A percentile compares a stretch with the other conserved stretches of the same genome.
Conservation (phyloP, 805 yeast species). For the Lipomyces anomalus region DNA sequence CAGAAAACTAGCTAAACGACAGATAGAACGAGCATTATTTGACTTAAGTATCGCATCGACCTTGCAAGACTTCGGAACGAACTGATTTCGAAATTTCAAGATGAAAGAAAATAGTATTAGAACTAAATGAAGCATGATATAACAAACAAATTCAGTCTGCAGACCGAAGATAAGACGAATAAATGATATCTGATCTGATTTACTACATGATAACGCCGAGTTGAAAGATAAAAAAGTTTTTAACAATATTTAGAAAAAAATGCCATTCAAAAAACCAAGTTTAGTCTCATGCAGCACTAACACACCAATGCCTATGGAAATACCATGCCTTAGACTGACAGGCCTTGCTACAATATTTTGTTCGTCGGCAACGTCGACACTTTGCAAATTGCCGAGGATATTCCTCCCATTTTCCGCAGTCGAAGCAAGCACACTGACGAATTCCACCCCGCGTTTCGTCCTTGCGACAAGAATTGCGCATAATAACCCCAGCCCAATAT, state of each 20-base stretch:
- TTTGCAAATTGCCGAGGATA: slow-evolving; percentile 89
- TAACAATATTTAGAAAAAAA: too few relatives aligned
- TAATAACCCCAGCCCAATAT: slow-evolving; percentile 97
- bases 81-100: too few relatives aligned
- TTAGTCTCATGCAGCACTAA: too few relatives aligned
- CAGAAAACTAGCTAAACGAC: too few relatives aligned
- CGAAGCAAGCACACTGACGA: slow-evolving; percentile 89
- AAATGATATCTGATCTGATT: slow-evolving; percentile 1
- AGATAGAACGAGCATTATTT: too few relatives aligned
- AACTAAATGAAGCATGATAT: too few relatives aligned
- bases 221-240: slow-evolving; percentile 1
- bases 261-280: too few relatives aligned
- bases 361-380: slow-evolving; percentile 87
- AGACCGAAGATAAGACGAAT: too few relatives aligned
- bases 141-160: too few relatives aligned
- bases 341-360: slow-evolving; percentile 88
- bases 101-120: too few relatives aligned
- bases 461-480: slow-evolving; percentile 90
- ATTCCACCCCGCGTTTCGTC: slow-evolving; percentile 84
- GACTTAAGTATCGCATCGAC: too few relatives aligned
- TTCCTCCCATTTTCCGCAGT: slow-evolving; percentile 91
- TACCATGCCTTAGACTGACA: slow-evolving; percentile 92
- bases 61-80: too few relatives aligned
- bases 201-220: neutral
- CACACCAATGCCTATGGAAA: slow-evolving; percentile 91